Evolutionary conservation across 306 rosid species (phyloP), one percentile per base, ranked within the genome.

Genomic region (Lathyrus oleraceus): DNA sequence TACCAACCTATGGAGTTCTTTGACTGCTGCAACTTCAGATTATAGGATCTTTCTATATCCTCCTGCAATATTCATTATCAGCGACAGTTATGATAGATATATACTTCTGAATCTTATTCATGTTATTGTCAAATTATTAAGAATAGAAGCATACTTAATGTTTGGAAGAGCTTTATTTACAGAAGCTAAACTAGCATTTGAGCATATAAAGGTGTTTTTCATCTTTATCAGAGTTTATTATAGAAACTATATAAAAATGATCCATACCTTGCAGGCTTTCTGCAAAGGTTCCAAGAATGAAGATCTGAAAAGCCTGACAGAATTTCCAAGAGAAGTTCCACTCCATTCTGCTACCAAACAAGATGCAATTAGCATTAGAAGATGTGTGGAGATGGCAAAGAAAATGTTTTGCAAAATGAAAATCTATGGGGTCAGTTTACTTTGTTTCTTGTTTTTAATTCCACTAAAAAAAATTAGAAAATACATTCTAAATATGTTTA

Each of bases 211-310:
- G 6, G 8, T 30, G 1, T 30, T 57, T 30, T 42, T 8, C n/a
- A 11, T 38, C 16, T n/a, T n/a, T 10, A 38, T 62, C 32, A 42
- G 10, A 42, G 21, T 48, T 40, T 28, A 53, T 45, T 52, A 48
- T 13, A 76, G 25, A 10, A 1, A 19, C 17, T 68, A 70, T 19
- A 23, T 14, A 44, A 47, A 38, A 62, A 53, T 53, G 68, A 70
- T 21, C 36, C 25, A 62, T 74, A 83, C 96, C 98, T 87, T 89
- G 91, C 95, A 85, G 58, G 81, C 75, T 83, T 82, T 86, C 36
- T 86, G 75, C 14, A 92, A 81, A 60, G 96, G 95, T 67, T 81
- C 88, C 82, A 92, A 73, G 87, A 92, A 92, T 21, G 89, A 84
- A 0, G 87, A 81, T 75, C 90, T 85, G 83, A 89, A 92, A 42